Evolutionary conservation across 148 eudicot species (phyloP).

Genomic region (Cornus kousa): DNA sequence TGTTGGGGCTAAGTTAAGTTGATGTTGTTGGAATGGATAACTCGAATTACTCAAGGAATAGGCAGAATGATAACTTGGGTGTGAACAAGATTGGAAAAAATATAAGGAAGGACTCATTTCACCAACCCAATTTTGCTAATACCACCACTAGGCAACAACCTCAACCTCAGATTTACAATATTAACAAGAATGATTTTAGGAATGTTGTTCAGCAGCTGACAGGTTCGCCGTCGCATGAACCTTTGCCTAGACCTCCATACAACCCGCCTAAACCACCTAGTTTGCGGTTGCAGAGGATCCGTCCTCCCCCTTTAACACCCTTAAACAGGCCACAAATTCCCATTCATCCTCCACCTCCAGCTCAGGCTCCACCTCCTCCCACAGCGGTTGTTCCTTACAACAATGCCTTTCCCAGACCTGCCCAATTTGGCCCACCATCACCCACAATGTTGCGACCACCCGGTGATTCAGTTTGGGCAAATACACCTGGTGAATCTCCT

Average conservation of each 20-base stretch:
- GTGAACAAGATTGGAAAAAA: slow-evolving; percentile 82
- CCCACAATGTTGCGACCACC: slow-evolving; percentile 38
- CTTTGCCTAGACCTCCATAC: slow-evolving; percentile 66
- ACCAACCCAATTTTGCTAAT: slow-evolving; percentile 59
- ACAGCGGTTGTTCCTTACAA: slow-evolving; percentile 22
- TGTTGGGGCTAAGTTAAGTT: neutral
- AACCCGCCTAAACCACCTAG: slow-evolving; percentile 72
- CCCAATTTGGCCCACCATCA: slow-evolving; percentile 57
- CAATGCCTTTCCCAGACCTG: slow-evolving; percentile 38
- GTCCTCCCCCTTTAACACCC: slow-evolving; percentile 76
- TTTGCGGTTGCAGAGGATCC: slow-evolving; percentile 65
- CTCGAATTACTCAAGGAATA: slow-evolving; percentile 24
- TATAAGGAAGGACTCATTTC: slow-evolving; percentile 65
- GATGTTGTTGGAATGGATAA: slow-evolving; percentile 31
- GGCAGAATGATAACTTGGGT: slow-evolving; percentile 58
- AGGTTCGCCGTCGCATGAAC: slow-evolving; percentile 76
- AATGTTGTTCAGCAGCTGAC: slow-evolving; percentile 88
- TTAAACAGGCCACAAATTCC: slow-evolving; percentile 53
- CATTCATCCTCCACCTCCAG: slow-evolving; percentile 32
- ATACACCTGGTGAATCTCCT: slow-evolving; percentile 68
- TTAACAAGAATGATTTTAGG: slow-evolving; percentile 89
- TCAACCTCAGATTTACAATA: slow-evolving; percentile 89
- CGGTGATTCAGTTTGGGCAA: slow-evolving; percentile 42
- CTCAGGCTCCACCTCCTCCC: slow-evolving; percentile 17
- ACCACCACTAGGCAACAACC: slow-evolving; percentile 51